Evolutionary conservation across 2,329 filamentous ascomycete genomes (phyloP), one percentile per base, ranked within the genome.

Genomic region (Zasmidium angulare): DNA sequence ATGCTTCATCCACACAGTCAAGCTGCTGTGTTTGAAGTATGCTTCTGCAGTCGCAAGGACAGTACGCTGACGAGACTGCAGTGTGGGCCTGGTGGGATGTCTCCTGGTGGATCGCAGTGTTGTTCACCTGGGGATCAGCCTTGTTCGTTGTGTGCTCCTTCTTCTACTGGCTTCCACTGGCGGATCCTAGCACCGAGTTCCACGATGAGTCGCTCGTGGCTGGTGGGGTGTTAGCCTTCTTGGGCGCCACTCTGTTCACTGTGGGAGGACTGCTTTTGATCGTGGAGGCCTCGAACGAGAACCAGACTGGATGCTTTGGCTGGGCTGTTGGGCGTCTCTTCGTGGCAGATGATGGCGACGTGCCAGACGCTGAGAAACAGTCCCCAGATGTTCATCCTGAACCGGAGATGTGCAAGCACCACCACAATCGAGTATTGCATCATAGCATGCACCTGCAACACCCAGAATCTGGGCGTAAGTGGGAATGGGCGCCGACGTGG

Each of bases 171-270:
- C 75, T 89, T 1, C 88, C 87, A 0, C 71, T 60, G 21, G 54
- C 48, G 20, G 31, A 20, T 85, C 1, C 76, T 76, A 26, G 71
- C 73, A 80, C 80, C 0, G 79, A 81, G 57, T 89, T 89, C 65
- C 48, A 73, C 0, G 77, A 77, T 26, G 86, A 89, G 71, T 72
- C 75, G 0, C 61, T 77, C 7, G 75, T 77, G 63, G 87, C 78
- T 0, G 86, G 84, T 2, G 88, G 86, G 1, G 78, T 88, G 21
- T 85, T 83, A 0, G 86, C 84, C 0, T 85, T 88, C 66, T 79
- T 89, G n/a, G 87, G 87, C 2, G 86, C 86, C 0, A 87, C 85
- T 0, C 75, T 89, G 6, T 89, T 90, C 69, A 85, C 87, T 64
- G 55, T 87, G 2, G 87, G 86, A 0, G 85, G 84, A 36, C 68